Evolutionary conservation across 2,329 filamentous ascomycete genomes (phyloP), one percentile per base, ranked within the genome.

Genomic region (Epichloe scottii): DNA sequence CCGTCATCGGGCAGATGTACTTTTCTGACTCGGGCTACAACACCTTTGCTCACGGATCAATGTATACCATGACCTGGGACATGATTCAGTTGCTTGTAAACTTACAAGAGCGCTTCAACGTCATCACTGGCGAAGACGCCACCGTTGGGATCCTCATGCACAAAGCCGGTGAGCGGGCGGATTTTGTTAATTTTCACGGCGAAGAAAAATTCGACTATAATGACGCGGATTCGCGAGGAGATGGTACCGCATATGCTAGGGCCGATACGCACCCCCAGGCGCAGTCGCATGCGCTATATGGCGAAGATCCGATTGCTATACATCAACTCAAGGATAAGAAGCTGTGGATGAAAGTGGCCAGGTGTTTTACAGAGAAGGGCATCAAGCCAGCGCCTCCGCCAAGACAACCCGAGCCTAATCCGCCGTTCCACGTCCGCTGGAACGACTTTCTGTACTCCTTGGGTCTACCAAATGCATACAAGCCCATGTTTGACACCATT

Each of bases 21-120:
- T 62, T 61, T 21, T 60, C 58, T 15, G 50, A 38, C 12, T 48
- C 46, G 5, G 53, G 57, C 52, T 58, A 61, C 48, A 56, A 60
- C 37, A 57, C 57, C 1, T 65, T 62, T 47, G 62, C 63, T 1
- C 62, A 65, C 33, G 63, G 63, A 5, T 59, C 63, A 26, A 63
- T 66, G 58, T 66, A 66, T 56, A 65, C 64, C 17, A 51, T 60
- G 4, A 64, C 63, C 4, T 65, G 63, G 63, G 64, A 66, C 46
- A 58, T 65, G 58, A 56, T 65, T 5, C 55, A 62, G 48, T 50
- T 62, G 17, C 50, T 66, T 2, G 52, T 57, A 5, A 46, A 46
- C 11, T 56, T 66, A 14, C 63, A 66, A 50, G 49, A 52, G 26
- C 50, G 52, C 43, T 57, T 58, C 52, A 50, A 56, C 17, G 57